phyloP scores from a whole-genome alignment of 805 yeast species.

The Metschnikowia amazonensis region DNA sequence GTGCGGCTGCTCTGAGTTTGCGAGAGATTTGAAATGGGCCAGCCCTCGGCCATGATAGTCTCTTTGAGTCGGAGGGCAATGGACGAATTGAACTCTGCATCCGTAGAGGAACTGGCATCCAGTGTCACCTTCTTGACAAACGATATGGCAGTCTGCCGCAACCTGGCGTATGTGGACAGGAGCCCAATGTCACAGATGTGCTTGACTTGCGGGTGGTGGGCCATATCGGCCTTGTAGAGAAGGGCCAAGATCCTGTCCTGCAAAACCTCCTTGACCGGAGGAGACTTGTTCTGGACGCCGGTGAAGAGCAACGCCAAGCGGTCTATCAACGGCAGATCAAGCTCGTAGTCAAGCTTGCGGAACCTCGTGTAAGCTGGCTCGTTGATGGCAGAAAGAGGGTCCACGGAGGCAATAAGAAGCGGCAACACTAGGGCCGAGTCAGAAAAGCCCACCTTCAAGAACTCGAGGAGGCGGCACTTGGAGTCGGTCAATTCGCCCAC shows the following conservation, averaged over 20 bases:
- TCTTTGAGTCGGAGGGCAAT: constrained; percentile 54
- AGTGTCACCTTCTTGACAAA: constrained; percentile 61
- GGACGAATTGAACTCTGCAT: constrained; percentile 27
- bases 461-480: constrained; percentile 33
- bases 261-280: constrained; percentile 51
- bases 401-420: constrained; percentile 61
- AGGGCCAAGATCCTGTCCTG: constrained; percentile 55
- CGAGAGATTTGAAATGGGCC: constrained; percentile 46
- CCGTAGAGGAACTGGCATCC: constrained; percentile 4
- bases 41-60: constrained; percentile 52
- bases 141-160: constrained; percentile 55
- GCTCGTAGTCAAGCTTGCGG: constrained; percentile 48
- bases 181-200: constrained; percentile 59
- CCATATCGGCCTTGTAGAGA: constrained; percentile 51
- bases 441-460: constrained; percentile 39
- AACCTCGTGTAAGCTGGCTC: constrained; percentile 50
- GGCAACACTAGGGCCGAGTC: constrained; percentile 42
- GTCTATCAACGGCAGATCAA: constrained; percentile 49
- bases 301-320: constrained; percentile 45
- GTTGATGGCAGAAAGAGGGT: constrained; percentile 51
- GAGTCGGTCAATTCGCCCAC: constrained; percentile 39
- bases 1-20: constrained; percentile 35
- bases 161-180: constrained; percentile 46
- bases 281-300: constrained; percentile 43
- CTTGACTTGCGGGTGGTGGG: constrained; percentile 39